Conservation (phyloP, 2,329 filamentous ascomycete species). For the Neofusicoccum cordaticola region DNA sequence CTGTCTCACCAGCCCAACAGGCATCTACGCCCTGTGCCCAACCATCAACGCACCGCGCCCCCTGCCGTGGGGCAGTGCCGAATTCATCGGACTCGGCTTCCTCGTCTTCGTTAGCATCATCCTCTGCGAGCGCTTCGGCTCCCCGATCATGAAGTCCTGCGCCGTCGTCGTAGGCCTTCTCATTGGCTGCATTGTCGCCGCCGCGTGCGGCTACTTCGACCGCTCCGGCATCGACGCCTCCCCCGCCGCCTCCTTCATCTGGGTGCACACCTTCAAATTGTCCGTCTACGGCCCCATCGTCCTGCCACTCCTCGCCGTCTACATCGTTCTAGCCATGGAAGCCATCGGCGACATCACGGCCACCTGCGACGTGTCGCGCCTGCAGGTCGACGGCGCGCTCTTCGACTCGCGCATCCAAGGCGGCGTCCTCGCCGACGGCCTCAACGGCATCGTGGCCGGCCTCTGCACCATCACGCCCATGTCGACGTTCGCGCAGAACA, state of each 20-base stretch:
- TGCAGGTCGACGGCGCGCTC: slow-evolving; percentile 68
- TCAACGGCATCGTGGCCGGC: slow-evolving; percentile 72
- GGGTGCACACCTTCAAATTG: slow-evolving; percentile 74
- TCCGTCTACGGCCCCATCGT: slow-evolving; percentile 71
- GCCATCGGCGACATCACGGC: slow-evolving; percentile 79
- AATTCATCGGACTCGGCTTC: slow-evolving; percentile 78
- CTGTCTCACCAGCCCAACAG: slow-evolving; percentile 47
- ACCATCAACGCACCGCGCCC: slow-evolving; percentile 64
- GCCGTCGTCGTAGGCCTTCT: slow-evolving; percentile 73
- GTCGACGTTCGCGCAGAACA: slow-evolving; percentile 80
- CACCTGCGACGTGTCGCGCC: slow-evolving; percentile 74
- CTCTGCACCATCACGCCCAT: slow-evolving; percentile 79
- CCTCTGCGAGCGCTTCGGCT: slow-evolving; percentile 74
- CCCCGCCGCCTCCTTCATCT: slow-evolving; percentile 71
- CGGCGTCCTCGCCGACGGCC: slow-evolving; percentile 72
- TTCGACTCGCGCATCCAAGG: slow-evolving; percentile 79
- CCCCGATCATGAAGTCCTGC: slow-evolving; percentile 80
- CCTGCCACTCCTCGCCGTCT: slow-evolving; percentile 61
- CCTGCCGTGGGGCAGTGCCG: slow-evolving; percentile 72
- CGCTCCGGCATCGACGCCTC: slow-evolving; percentile 67
- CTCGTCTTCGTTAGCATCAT: slow-evolving; percentile 78
- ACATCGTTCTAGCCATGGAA: slow-evolving; percentile 70
- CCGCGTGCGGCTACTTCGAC: slow-evolving; percentile 75
- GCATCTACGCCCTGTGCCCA: slow-evolving; percentile 60
- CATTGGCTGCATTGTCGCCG: slow-evolving; percentile 75